Base-by-base conservation (phyloP, 192 early-diverging fungal species). In the Obelidium mucronatum region DNA sequence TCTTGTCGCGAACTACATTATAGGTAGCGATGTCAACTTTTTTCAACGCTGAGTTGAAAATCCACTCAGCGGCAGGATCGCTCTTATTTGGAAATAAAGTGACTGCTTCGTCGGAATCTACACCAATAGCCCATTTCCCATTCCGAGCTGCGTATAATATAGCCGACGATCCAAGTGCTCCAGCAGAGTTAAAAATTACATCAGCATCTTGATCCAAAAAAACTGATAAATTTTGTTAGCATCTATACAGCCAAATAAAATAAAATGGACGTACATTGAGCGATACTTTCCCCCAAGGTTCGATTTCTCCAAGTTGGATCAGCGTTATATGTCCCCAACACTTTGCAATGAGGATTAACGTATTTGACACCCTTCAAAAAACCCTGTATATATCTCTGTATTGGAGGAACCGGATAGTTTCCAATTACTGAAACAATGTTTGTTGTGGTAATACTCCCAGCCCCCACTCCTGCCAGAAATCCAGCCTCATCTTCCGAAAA, bases 101-200 rank as follows among this genome's bases (percentile, higher is more conserved):
- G 17, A 42, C 19, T n/a, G 54, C 22, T 58, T 81, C 80, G 35
- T 81, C 75, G 15, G 24, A 19, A 67, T 81, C 80, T 2, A 81
- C 80, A 17, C 80, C 80, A n/a, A 81, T 81, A 2, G 78, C 80
- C 64, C 72, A 81, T 2, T 40, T 54, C n/a, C 37, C 26, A 6
- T 62, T 35, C 22, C 37, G 42, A 15, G 80, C 80, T 1, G 74
- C 74, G 31, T 66, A 73, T 33, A 5, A 40, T 33, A 81, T 81
- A 5, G 66, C 76, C 4, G 30, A 40, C 6, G 69, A 73, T 26
- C 80, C 80, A 44, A 77, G 40, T 13, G 3, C 22, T 24, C 75
- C 80, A 1, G 76, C 80, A 42, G 80, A 75, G 4, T 67, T 75
- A 69, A 81, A 81, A 3, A 81, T 54, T 2, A 81, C 76, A 51